Base-by-base conservation (phyloP, 768 basidiomycete genomes). In the Strobilomyces confusus region DNA sequence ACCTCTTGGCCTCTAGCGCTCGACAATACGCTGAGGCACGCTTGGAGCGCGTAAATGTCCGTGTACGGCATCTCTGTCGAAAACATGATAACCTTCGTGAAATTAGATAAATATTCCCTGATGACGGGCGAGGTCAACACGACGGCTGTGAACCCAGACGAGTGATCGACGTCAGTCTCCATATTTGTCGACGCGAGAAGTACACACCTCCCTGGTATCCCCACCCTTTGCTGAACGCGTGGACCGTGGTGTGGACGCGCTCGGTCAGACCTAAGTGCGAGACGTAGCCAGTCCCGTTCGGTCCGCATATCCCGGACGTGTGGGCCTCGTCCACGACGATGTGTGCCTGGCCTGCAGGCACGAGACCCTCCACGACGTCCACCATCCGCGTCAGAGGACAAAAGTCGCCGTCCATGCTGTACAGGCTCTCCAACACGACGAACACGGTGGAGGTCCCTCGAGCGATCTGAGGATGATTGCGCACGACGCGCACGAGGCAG, bases 381-480 rank as follows among this genome's bases (percentile, higher is more conserved):
- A 79, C 69, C 12, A 83, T 72, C 34, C 72, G 70, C 3, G 47
- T 49, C 12, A 84, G 62, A 3, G 80, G 81, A 4, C 73, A 70
- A 25, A 81, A 70, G 55, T 81, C 78, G 7, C 83, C 83, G 43
- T 84, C 81, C 81, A 84, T 83, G 52, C 79, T 80, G 61, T 84
- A 83, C 17, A 83, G 63, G 9, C 73, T 73, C 67, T 84, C 83
- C 12, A 83, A 68, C 0, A 76, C 72, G 19, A 84, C 57, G 58
- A 80, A 83, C 7, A 83, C 58, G 26, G 59, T 72, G 42, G 55
- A 53, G 30, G 63, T 63, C 0, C 72, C 72, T 0, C 37, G 52
- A 8, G 43, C 52, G 19, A 71, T 60, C 30, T 51, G 56, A 6
- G 61, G 60, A 19, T 61, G 54, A n/a, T 61, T 52, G 26, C 68